These are phyloP conservation scores for Begonia loranthoides DNA, from an alignment of 306 rosid genomes.

Conservation along the genomic window DNA sequence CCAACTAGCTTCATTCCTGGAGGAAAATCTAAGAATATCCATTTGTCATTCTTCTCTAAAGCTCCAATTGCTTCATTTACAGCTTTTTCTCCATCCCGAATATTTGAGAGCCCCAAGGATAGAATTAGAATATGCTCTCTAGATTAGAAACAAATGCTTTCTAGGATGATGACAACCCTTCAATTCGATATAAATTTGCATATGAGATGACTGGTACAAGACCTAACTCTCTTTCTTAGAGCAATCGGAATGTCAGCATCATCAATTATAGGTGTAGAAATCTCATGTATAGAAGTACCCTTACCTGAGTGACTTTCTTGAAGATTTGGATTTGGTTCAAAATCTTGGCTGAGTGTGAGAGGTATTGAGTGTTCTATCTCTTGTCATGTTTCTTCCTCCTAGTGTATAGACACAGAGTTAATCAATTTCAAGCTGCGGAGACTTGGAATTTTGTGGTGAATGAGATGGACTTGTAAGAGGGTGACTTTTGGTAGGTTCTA, in stretches of 20 bases:
- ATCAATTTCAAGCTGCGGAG: neutral
- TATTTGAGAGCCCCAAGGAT: neutral
- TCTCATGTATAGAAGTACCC: neutral
- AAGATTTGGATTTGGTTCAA: neutral
- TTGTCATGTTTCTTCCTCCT: neutral
- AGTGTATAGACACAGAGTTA: neutral
- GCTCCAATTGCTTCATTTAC: neutral
- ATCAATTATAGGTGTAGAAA: neutral
- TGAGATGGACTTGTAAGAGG: neutral
- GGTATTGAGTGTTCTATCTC: neutral
- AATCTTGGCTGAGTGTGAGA: neutral
- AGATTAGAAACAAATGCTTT: neutral
- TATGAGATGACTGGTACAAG: neutral
- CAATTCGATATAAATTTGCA: neutral
- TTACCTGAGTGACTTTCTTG: neutral
- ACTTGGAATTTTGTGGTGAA: no score
- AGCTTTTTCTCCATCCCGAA: neutral
- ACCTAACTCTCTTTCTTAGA: neutral
- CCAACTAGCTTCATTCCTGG: neutral
- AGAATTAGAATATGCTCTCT: neutral
- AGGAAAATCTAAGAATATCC: neutral
- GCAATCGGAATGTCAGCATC: neutral
- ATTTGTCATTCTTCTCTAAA: neutral
- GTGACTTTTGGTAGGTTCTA: neutral
- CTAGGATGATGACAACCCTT: neutral